Conservation (phyloP, 2,329 filamentous ascomycete species). For the Arthrobotrys iridis region DNA sequence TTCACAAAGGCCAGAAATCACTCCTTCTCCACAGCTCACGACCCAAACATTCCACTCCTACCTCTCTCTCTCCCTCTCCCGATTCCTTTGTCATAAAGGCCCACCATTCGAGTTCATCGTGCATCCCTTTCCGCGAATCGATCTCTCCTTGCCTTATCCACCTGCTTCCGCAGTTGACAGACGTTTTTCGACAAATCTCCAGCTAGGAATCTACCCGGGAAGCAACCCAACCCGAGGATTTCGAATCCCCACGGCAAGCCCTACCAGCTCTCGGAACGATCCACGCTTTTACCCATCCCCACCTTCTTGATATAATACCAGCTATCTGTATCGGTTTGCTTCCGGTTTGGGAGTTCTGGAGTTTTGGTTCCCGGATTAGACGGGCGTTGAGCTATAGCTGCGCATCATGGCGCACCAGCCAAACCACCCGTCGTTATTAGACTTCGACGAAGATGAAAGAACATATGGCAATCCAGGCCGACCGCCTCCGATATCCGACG, state of each 20-base stretch:
- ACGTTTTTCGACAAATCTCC: slow-evolving; percentile 4
- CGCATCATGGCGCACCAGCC: slow-evolving; percentile 54
- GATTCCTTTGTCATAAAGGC: neutral
- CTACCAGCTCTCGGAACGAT: slow-evolving; percentile 26
- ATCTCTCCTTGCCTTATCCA: slow-evolving; percentile 10
- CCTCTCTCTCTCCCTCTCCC: neutral
- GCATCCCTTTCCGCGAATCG: slow-evolving; percentile 21
- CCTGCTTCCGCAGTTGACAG: slow-evolving; percentile 11
- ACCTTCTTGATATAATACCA: neutral
- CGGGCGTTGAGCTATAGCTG: slow-evolving; percentile 35
- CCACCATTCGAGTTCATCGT: neutral
- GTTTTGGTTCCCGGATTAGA: slow-evolving; percentile 37
- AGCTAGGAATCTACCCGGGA: slow-evolving; percentile 19
- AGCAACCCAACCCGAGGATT: slow-evolving; percentile 47
- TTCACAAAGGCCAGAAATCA: slow-evolving; percentile 1
- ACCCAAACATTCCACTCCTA: slow-evolving; percentile 7
- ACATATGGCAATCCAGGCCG: slow-evolving; percentile 58
- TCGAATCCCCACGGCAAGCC: slow-evolving; percentile 38
- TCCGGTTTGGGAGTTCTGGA: slow-evolving; percentile 22
- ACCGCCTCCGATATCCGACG: slow-evolving; percentile 56
- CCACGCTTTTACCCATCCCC: slow-evolving; percentile 15
- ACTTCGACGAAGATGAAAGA: slow-evolving; percentile 58
- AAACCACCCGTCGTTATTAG: slow-evolving; percentile 56
- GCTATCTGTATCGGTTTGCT: neutral
- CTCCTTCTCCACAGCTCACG: neutral